These are phyloP conservation scores for Nitzschia sp. DNA, from an alignment of 108 stramenopile genomes.

Conservation along the genomic window DNA sequence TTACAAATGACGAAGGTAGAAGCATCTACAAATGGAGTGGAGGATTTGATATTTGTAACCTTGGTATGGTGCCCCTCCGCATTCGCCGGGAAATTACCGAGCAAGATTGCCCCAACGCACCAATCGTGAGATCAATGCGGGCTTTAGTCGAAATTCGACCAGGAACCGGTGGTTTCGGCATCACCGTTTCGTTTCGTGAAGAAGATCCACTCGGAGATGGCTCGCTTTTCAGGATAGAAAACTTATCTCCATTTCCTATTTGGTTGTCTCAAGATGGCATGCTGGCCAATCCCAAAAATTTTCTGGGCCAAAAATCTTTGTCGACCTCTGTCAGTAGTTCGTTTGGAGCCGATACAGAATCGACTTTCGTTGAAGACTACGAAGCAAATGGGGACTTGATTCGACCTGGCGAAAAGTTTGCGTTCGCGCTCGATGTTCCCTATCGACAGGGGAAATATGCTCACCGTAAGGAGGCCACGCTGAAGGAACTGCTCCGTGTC, in stretches of 20 bases:
- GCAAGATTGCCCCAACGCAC: neutral
- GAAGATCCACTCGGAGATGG: slow-evolving; percentile 61
- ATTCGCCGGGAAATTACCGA: slow-evolving; percentile 20
- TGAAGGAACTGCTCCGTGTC: slow-evolving; percentile 55
- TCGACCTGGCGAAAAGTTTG: slow-evolving; percentile 29
- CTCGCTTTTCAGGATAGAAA: slow-evolving; percentile 71
- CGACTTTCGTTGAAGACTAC: neutral
- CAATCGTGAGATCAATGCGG: slow-evolving; percentile 21
- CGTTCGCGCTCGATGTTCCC: slow-evolving; percentile 74
- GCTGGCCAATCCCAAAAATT: slow-evolving; percentile 47
- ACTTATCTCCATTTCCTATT: slow-evolving; percentile 65
- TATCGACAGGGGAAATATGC: slow-evolving; percentile 74
- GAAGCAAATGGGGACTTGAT: slow-evolving; percentile 53
- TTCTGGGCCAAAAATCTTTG: neutral
- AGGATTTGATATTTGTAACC: slow-evolving; percentile 68
- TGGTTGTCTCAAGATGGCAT: slow-evolving; percentile 73
- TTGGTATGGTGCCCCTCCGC: slow-evolving; percentile 69
- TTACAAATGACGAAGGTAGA: neutral
- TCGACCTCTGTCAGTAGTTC: neutral
- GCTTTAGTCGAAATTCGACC: slow-evolving; percentile 61
- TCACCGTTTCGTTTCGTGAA: slow-evolving; percentile 60
- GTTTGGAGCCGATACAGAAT: neutral
- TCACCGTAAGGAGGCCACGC: slow-evolving; percentile 50
- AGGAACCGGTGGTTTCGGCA: slow-evolving; percentile 67
- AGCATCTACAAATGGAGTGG: slow-evolving; percentile 63